phyloP scores from a whole-genome alignment of 129 eudicot species.

The Arctium minus region DNA sequence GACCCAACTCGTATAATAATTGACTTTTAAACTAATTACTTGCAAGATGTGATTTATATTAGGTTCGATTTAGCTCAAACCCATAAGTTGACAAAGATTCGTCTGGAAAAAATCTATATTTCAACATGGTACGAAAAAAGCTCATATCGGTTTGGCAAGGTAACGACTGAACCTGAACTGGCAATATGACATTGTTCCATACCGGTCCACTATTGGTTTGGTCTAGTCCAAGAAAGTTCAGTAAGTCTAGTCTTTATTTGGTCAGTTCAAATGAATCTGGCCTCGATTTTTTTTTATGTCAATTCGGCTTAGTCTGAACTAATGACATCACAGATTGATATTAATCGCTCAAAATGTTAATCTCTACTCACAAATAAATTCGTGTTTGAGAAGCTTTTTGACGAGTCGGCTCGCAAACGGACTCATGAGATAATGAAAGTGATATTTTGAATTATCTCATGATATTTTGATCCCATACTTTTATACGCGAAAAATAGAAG shows the following conservation, averaged over 20 bases:
- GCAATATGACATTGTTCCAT: neutral
- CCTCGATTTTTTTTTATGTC: too few species aligned
- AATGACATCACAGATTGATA: neutral
- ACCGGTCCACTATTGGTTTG: neutral
- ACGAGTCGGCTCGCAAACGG: neutral
- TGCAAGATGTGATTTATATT: neutral
- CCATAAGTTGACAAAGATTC: neutral
- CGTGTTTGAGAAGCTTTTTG: neutral
- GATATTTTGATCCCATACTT: constrained; percentile 8
- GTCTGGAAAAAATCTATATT: too few species aligned
- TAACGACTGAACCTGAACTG: neutral
- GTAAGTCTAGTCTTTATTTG: neutral
- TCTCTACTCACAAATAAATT: neutral
- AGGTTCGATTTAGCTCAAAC: neutral
- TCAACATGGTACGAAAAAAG: neutral
- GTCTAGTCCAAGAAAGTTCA: neutral
- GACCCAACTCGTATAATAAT: neutral
- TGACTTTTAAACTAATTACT: neutral
- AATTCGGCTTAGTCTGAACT: neutral
- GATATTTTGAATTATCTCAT: neutral
- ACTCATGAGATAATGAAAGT: neutral
- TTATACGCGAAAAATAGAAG: constrained; percentile 16
- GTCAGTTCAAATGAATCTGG: neutral
- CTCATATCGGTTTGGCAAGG: neutral
- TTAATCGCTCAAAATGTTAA: neutral